Evolutionary conservation across 805 yeast genomes (phyloP).

Genomic region (Vanderwaltozyma polyspora): DNA sequence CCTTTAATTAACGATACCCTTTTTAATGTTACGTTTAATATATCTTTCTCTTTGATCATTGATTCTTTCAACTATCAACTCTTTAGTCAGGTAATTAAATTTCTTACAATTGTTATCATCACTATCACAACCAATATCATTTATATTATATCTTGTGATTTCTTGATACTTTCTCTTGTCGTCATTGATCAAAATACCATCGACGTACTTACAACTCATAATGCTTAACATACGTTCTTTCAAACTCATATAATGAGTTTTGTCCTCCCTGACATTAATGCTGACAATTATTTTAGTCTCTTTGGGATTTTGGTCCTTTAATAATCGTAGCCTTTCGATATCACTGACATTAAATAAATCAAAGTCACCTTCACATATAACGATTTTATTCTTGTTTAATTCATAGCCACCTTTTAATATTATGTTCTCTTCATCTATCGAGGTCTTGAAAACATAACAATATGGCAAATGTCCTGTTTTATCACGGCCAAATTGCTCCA

Average conservation of each 20-base stretch:
- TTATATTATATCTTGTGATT: background rate
- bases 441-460: slow-evolving; percentile 48
- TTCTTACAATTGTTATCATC: background rate
- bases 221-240: slow-evolving; percentile 82
- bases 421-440: slow-evolving; percentile 28
- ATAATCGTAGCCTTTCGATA: slow-evolving; percentile 53
- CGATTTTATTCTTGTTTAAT: background rate
- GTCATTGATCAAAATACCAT: slow-evolving; percentile 47
- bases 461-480: slow-evolving; percentile 41
- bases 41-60: slow-evolving; percentile 54
- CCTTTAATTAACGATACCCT: slow-evolving; percentile 44
- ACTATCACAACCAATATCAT: background rate
- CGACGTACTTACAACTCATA: slow-evolving; percentile 76
- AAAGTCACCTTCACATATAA: slow-evolving; percentile 61
- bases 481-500: slow-evolving; percentile 48
- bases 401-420: slow-evolving; percentile 12
- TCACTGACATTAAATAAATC: slow-evolving; percentile 93
- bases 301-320: slow-evolving; percentile 32
- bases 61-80: slow-evolving; percentile 67
- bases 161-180: background rate
- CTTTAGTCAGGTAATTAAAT: slow-evolving; percentile 43
- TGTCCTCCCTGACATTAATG: slow-evolving; percentile 44
- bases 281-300: slow-evolving; percentile 42
- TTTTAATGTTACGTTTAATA: slow-evolving; percentile 76
- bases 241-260: slow-evolving; percentile 53